These are phyloP conservation scores for Lyophyllum atratum DNA, from an alignment of 768 basidiomycete species.

Conservation along the genomic window DNA sequence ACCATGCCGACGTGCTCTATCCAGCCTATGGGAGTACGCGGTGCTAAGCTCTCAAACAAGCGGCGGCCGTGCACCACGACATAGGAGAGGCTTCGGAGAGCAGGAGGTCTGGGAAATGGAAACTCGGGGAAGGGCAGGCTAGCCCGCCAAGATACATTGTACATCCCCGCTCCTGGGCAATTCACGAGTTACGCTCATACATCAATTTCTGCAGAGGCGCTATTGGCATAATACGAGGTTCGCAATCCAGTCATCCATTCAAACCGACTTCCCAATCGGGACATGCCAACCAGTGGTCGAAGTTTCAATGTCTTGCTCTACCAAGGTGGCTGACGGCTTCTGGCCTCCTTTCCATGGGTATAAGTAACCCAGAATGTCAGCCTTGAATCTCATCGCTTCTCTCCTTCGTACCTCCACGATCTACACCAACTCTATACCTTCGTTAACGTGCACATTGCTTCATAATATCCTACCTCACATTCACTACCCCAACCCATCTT, in stretches of 20 bases:
- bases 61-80: slow-evolving; percentile 21
- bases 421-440: slow-evolving; percentile 11
- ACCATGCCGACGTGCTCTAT: slow-evolving; percentile 43
- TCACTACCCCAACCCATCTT: not conserved
- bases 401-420: slow-evolving; percentile 15
- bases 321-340: slow-evolving; percentile 4
- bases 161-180: not conserved
- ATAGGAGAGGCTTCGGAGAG: slow-evolving; percentile 42
- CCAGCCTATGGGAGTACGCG: slow-evolving; percentile 49
- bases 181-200: not conserved
- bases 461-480: slow-evolving; percentile 12
- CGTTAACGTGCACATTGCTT: slow-evolving; percentile 8
- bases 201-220: not conserved
- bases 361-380: slow-evolving; percentile 4
- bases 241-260: not conserved
- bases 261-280: slow-evolving; percentile 8
- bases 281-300: slow-evolving; percentile 5
- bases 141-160: slow-evolving; percentile 1
- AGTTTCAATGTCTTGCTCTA: not conserved
- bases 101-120: slow-evolving; percentile 68
- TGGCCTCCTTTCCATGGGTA: not conserved
- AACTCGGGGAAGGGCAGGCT: slow-evolving; percentile 23
- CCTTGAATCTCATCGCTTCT: slow-evolving; percentile 10
- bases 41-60: slow-evolving; percentile 39
- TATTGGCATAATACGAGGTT: not conserved